Conservation (phyloP, 192 early-diverging fungal species). For the Pilobolus umbonatus region DNA sequence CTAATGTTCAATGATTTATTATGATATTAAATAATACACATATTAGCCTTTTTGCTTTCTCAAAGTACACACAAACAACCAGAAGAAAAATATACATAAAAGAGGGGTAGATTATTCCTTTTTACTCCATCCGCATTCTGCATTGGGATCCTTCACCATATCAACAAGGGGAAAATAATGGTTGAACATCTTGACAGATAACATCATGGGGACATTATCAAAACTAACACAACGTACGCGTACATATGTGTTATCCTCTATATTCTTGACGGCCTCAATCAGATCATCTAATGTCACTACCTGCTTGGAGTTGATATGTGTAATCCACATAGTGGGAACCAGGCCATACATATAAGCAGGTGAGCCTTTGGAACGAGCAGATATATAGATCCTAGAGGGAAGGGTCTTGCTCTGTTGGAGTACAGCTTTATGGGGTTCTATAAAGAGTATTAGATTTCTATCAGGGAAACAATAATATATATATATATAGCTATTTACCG, state of each 20-base stretch:
- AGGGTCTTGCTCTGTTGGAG: slow-evolving; percentile 59
- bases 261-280: slow-evolving; percentile 48
- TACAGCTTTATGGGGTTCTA: slow-evolving; percentile 64
- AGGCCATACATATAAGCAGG: slow-evolving; percentile 63
- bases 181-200: slow-evolving; percentile 63
- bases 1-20: no score
- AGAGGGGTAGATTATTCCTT: slow-evolving; percentile 8
- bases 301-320: slow-evolving; percentile 59
- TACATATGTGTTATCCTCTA: slow-evolving; percentile 62
- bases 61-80: no score
- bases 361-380: slow-evolving; percentile 49
- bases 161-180: slow-evolving; percentile 54
- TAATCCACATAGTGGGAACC: slow-evolving; percentile 68
- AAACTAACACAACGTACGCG: slow-evolving; percentile 72
- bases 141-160: slow-evolving; percentile 29
- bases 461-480: slow-evolving; percentile 57
- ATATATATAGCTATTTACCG: slow-evolving; percentile 20
- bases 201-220: slow-evolving; percentile 70
- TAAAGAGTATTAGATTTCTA: slow-evolving; percentile 46
- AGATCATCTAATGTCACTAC: slow-evolving; percentile 60
- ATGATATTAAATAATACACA: no score
- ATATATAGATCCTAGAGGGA: slow-evolving; percentile 63
- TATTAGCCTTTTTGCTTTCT: no score
- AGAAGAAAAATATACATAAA: no score
- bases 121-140: slow-evolving; percentile 37